Percentiles rank a stretch among this genome's conserved stretches.
Evolutionary conservation across 2,329 filamentous ascomycete species (phyloP).

Genomic region (Stagonosporopsis tanaceti): DNA sequence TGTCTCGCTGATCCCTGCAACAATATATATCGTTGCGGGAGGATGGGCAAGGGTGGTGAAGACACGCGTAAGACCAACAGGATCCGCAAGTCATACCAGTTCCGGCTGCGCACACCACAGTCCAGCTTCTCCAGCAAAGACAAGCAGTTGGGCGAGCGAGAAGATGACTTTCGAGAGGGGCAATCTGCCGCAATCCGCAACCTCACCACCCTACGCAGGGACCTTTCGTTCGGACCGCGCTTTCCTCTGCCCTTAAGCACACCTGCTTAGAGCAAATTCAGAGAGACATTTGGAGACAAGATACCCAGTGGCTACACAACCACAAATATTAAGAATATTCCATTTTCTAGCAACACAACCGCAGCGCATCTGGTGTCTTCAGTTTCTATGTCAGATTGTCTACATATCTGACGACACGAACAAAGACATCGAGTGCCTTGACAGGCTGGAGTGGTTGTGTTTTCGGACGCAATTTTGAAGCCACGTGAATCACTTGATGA

Average conservation of each 20-base stretch:
- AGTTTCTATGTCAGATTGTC: too few species aligned
- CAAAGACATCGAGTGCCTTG: too few species aligned
- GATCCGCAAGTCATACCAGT: background rate
- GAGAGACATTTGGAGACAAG: background rate
- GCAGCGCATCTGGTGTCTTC: too few species aligned
- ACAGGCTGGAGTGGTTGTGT: too few species aligned
- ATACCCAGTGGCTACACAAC: slow-evolving; percentile 1
- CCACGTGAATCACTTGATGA: too few species aligned
- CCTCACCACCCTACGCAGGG: background rate
- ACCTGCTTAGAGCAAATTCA: background rate
- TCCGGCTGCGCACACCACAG: background rate
- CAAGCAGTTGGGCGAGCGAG: background rate
- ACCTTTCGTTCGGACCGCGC: background rate
- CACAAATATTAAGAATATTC: background rate
- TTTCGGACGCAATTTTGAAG: too few species aligned
- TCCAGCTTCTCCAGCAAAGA: background rate
- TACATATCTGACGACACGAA: too few species aligned
- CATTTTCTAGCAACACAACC: background rate
- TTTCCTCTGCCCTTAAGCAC: background rate
- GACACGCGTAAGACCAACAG: background rate
- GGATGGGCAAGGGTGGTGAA: background rate
- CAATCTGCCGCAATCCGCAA: background rate
- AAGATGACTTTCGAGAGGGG: background rate
- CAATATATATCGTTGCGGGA: background rate
- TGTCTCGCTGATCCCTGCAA: background rate